phyloP scores from a whole-genome alignment of 805 yeast genomes.

The Pichia manshurica region DNA sequence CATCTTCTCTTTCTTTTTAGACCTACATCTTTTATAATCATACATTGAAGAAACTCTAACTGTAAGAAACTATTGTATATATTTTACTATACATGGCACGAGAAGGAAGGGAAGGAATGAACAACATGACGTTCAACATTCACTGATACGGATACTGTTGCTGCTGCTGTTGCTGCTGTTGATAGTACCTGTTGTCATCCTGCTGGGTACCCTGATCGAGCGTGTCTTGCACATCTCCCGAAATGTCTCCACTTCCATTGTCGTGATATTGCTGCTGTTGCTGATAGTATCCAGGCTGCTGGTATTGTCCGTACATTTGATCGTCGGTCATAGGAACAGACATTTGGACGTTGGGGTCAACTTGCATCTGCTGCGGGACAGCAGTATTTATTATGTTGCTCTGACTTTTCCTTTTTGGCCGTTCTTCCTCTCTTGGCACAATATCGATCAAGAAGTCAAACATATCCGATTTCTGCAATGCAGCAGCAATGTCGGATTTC shows the following conservation, averaged over 20 bases:
- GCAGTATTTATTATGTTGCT: not conserved
- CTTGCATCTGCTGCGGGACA: conserved; percentile 9
- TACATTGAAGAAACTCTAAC: too few relatives aligned
- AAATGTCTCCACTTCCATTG: too few relatives aligned
- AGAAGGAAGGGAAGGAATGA: too few relatives aligned
- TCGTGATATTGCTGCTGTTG: conserved; percentile 16
- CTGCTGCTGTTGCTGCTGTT: conserved; percentile 15
- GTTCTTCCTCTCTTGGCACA: conserved; percentile 85
- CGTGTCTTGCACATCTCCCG: too few relatives aligned
- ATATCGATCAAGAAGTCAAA: conserved; percentile 95
- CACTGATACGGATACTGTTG: conserved; percentile 13
- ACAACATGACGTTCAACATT: too few relatives aligned
- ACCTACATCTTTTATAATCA: too few relatives aligned
- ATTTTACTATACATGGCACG: too few relatives aligned
- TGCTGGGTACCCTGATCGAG: too few relatives aligned
- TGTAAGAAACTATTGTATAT: too few relatives aligned
- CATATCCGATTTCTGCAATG: conserved; percentile 91
- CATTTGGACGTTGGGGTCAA: not conserved
- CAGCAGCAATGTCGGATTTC: conserved; percentile 91
- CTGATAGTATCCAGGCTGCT: conserved; percentile 13
- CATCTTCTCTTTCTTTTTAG: too few relatives aligned
- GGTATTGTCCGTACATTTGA: conserved; percentile 18
- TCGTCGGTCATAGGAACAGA: not conserved
- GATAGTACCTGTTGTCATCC: conserved; percentile 1
- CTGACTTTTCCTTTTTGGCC: conserved; percentile 35